These are phyloP conservation scores for Beta lomatogona DNA, from an alignment of 179 eudicot species.

Conservation along the genomic window DNA sequence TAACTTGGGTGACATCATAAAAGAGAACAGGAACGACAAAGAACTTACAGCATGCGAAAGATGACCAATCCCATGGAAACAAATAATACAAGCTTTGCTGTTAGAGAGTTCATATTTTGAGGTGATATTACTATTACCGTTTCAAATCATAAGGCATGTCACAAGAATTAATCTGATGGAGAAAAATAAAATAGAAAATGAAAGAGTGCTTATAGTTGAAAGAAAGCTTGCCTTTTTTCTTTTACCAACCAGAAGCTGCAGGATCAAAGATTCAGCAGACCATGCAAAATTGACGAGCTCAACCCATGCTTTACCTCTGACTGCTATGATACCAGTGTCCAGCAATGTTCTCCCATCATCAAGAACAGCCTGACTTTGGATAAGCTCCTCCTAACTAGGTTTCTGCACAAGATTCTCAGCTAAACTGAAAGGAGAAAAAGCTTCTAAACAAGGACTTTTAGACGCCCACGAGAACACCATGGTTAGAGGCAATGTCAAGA, in stretches of 20 bases:
- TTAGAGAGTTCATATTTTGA: not conserved
- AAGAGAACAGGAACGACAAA: not conserved
- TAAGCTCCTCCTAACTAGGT: constrained; percentile 79
- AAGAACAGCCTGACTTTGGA: constrained; percentile 67
- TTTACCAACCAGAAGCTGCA: no score
- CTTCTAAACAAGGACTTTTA: constrained; percentile 39
- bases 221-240: constrained; percentile 77
- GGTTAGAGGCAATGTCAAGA: constrained; percentile 91
- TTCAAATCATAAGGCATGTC: not conserved
- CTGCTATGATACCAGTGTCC: no score
- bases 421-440: constrained; percentile 44
- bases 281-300: no score
- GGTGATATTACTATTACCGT: not conserved
- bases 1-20: not conserved
- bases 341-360: constrained; percentile 96
- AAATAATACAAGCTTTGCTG: not conserved
- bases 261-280: no score
- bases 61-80: no score
- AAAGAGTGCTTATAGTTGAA: not conserved
- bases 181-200: not conserved
- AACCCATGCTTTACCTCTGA: no score
- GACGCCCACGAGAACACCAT: constrained; percentile 93
- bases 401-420: constrained; percentile 94
- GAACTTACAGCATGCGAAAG: no score
- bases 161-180: not conserved